Conservation (phyloP, 139 green algal genomes). For the Chlorella sp. region DNA sequence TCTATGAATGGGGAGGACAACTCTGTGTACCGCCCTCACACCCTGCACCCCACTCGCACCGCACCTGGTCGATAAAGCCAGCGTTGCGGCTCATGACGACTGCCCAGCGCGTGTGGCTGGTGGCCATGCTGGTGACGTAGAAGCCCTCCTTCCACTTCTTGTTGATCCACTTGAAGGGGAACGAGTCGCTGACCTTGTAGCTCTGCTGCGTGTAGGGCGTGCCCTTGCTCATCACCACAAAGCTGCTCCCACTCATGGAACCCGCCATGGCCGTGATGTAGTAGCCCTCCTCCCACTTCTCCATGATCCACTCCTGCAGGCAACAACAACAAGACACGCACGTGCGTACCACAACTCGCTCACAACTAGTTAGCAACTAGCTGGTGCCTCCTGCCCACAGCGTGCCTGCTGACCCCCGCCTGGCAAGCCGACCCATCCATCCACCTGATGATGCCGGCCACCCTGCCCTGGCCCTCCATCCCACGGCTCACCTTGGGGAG, state of each 20-base stretch:
- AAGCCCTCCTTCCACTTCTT: constrained; percentile 99
- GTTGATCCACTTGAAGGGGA: constrained; percentile 99
- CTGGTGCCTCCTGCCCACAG: no score
- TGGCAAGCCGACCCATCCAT: no score
- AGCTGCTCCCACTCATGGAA: constrained; percentile 54
- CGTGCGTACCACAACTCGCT: no score
- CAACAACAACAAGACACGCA: no score
- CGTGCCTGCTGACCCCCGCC: no score
- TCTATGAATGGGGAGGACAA: no score
- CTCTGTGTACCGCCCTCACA: no score
- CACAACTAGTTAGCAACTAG: no score
- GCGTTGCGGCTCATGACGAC: constrained; percentile 99
- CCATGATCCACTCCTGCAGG: constrained; percentile 95
- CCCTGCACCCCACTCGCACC: no score
- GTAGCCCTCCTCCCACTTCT: constrained; percentile 99
- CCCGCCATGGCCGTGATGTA: constrained; percentile 99
- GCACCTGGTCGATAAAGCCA: constrained; percentile 89
- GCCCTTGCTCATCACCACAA: constrained; percentile 95
- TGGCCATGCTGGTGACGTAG: constrained; percentile 98
- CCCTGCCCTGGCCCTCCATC: no score
- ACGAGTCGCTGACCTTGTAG: constrained; percentile 98
- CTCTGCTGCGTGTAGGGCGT: constrained; percentile 98
- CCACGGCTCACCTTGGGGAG: constrained; percentile 92
- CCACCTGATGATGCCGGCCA: no score
- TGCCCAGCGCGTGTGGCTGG: constrained; percentile 87